phyloP scores from a whole-genome alignment of 2,329 filamentous ascomycete species.

The Apiospora hydei region DNA sequence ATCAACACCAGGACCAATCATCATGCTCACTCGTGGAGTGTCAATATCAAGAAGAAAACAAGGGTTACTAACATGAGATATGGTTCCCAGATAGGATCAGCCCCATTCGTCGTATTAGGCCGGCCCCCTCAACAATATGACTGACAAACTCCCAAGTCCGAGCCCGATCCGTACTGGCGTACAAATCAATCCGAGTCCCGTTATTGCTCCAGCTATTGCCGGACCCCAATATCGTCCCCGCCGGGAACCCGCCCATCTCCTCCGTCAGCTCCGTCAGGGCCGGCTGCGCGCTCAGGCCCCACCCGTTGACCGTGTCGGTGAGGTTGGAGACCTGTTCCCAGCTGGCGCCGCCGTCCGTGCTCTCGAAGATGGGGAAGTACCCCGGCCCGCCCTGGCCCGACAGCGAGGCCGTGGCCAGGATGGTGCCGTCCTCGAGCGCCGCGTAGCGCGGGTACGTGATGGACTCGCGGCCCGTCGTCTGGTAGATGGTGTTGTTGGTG shows the following conservation, averaged over 20 bases:
- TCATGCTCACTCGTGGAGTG: not conserved
- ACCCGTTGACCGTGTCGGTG: conserved; percentile 68
- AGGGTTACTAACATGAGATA: conserved; percentile 56
- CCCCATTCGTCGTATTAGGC: conserved; percentile 66
- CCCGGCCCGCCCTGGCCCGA: conserved; percentile 27
- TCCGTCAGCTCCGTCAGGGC: conserved; percentile 69
- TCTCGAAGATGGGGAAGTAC: conserved; percentile 60
- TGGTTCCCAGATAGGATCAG: conserved; percentile 75
- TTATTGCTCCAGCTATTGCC: conserved; percentile 67
- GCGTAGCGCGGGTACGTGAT: conserved; percentile 43
- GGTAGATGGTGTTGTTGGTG: conserved; percentile 31
- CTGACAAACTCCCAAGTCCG: conserved; percentile 71
- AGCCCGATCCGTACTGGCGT: conserved; percentile 67
- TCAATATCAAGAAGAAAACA: not conserved
- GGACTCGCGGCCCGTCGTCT: conserved; percentile 24
- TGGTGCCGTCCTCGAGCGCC: conserved; percentile 46
- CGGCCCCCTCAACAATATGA: conserved; percentile 65
- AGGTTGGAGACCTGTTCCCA: conserved; percentile 70
- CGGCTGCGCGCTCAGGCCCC: conserved; percentile 72
- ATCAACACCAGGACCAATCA: not conserved
- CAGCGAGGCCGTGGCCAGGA: conserved; percentile 53
- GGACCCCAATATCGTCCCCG: conserved; percentile 67
- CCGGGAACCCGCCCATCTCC: conserved; percentile 61
- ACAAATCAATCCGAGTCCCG: conserved; percentile 71
- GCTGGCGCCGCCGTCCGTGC: conserved; percentile 57